phyloP scores from a whole-genome alignment of 2,329 filamentous ascomycete species.

The Allantophomopsis lycopodina region DNA sequence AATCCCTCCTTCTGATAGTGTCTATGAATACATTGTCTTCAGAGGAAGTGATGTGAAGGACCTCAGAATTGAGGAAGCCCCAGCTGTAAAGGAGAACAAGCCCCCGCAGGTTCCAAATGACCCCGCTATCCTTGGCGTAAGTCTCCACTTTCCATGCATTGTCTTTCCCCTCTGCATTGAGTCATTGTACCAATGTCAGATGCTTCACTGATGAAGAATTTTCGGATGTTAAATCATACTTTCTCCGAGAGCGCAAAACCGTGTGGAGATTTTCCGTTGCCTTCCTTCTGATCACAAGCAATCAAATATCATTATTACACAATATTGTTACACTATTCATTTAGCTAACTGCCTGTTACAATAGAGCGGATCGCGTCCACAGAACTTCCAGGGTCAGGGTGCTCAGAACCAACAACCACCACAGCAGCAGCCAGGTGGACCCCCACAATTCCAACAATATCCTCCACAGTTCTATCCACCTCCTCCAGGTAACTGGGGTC shows the following conservation, averaged over 20 bases:
- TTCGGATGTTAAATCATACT: slow-evolving; percentile 89
- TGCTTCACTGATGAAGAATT: slow-evolving; percentile 73
- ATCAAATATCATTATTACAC: slow-evolving; percentile 14
- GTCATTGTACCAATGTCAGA: slow-evolving; percentile 4
- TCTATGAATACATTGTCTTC: slow-evolving; percentile 99
- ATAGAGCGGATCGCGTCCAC: slow-evolving; percentile 24
- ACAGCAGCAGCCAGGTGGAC: slow-evolving; percentile 4
- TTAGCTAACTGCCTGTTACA: no score
- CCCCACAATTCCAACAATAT: slow-evolving; percentile 15
- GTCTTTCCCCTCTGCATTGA: slow-evolving; percentile 3
- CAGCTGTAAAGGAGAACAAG: slow-evolving; percentile 59
- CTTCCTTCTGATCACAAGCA: slow-evolving; percentile 81
- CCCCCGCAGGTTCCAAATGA: slow-evolving; percentile 78
- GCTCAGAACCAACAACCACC: slow-evolving; percentile 6
- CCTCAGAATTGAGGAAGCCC: slow-evolving; percentile 77
- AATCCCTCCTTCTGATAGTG: slow-evolving; percentile 68
- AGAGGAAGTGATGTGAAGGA: slow-evolving; percentile 98
- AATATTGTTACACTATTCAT: slow-evolving; percentile 7
- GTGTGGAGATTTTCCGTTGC: slow-evolving; percentile 99
- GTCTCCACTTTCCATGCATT: slow-evolving; percentile 26
- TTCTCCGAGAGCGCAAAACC: slow-evolving; percentile 86
- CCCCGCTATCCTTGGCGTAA: slow-evolving; percentile 92
- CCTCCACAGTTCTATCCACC: slow-evolving; percentile 18
- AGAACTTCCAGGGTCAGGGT: slow-evolving; percentile 5
- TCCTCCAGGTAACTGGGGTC: slow-evolving; percentile 38